phyloP scores from a whole-genome alignment of 2,329 filamentous ascomycete species.

The Fusarium penzigii region DNA sequence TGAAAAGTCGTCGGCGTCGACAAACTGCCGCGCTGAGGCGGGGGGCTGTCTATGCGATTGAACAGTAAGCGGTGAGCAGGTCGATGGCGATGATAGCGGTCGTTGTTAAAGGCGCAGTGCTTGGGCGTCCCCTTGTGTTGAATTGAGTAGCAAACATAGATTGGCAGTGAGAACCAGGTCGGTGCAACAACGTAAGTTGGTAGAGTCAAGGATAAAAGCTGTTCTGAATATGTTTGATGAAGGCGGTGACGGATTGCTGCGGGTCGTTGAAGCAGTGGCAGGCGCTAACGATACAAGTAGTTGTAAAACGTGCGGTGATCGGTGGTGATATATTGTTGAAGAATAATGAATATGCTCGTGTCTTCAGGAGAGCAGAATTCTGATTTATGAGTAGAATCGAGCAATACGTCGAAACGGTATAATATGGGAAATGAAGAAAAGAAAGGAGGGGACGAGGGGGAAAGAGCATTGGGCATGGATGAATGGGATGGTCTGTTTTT shows the following conservation, averaged over 20 bases:
- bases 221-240: slow-evolving; percentile 21
- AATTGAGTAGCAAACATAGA: slow-evolving; percentile 25
- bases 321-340: slow-evolving; percentile 2
- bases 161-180: slow-evolving; percentile 12
- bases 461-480: slow-evolving; percentile 25
- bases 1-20: slow-evolving; percentile 25
- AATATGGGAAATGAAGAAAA: slow-evolving; percentile 19
- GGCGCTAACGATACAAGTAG: slow-evolving; percentile 13
- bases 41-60: slow-evolving; percentile 25
- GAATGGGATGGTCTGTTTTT: slow-evolving; percentile 33
- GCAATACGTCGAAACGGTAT: slow-evolving; percentile 22
- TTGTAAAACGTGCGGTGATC: slow-evolving; percentile 1
- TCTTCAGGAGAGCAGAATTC: slow-evolving; percentile 11
- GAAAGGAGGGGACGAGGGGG: slow-evolving; percentile 31
- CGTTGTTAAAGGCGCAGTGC: slow-evolving; percentile 23
- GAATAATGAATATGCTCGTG: slow-evolving; percentile 12
- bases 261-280: background rate
- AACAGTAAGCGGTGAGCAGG: slow-evolving; percentile 22
- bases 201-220: slow-evolving; percentile 17
- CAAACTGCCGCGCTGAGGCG: slow-evolving; percentile 33
- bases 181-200: slow-evolving; percentile 10
- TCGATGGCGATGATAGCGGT: slow-evolving; percentile 12
- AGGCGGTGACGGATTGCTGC: slow-evolving; percentile 24
- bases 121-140: slow-evolving; percentile 27
- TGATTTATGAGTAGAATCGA: slow-evolving; percentile 8